These are phyloP conservation scores for Nitzschia palea DNA, from an alignment of 108 stramenopile species.

Conservation along the genomic window DNA sequence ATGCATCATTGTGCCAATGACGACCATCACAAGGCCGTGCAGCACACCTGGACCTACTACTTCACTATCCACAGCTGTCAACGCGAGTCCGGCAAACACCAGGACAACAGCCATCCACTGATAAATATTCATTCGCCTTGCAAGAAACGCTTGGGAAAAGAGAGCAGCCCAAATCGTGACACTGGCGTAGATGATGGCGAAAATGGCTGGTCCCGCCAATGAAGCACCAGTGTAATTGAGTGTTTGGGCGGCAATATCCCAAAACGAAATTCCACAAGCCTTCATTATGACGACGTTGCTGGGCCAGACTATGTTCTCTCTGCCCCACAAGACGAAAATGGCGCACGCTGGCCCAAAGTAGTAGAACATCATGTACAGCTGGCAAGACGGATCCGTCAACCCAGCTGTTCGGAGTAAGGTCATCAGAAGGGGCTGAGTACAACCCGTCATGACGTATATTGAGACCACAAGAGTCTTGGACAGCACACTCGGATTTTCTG, in stretches of 20 bases:
- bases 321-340: constrained; percentile 8
- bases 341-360: constrained; percentile 51
- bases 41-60: constrained; percentile 43
- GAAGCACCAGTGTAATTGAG: constrained; percentile 67
- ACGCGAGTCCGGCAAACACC: constrained; percentile 57
- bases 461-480: neutral
- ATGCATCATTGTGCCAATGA: constrained; percentile 57
- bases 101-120: constrained; percentile 59
- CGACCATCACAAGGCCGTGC: constrained; percentile 42
- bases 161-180: constrained; percentile 78
- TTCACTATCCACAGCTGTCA: constrained; percentile 52
- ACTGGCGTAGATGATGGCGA: constrained; percentile 66
- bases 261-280: constrained; percentile 50
- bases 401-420: constrained; percentile 58
- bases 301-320: constrained; percentile 18
- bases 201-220: constrained; percentile 67
- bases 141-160: constrained; percentile 51
- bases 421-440: constrained; percentile 71
- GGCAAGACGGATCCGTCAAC: constrained; percentile 54
- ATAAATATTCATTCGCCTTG: constrained; percentile 30
- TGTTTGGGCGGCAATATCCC: constrained; percentile 54
- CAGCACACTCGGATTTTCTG: neutral
- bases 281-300: constrained; percentile 14
- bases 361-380: constrained; percentile 78
- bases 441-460: constrained; percentile 62